These are phyloP conservation scores for Staphylotrichum tortipilum DNA, from an alignment of 495 filamentous ascomycete species.

Conservation along the genomic window DNA sequence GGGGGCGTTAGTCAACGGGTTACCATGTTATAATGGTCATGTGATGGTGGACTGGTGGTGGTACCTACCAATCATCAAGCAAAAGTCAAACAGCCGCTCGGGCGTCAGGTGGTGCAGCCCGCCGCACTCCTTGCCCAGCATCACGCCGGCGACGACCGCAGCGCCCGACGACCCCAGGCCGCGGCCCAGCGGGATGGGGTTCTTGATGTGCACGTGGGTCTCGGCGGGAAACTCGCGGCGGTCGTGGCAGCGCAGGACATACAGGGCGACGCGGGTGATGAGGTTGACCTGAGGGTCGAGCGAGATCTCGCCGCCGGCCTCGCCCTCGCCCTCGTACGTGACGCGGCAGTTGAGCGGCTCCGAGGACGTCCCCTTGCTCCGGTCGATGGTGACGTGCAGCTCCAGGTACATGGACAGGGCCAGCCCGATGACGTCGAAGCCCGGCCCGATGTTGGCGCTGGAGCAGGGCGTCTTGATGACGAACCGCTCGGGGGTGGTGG, in stretches of 20 bases:
- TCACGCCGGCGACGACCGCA: slow-evolving; percentile 87
- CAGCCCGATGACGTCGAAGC: slow-evolving; percentile 94
- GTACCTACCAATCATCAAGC: slow-evolving; percentile 72
- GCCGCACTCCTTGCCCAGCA: slow-evolving; percentile 83
- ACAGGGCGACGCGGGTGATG: slow-evolving; percentile 82
- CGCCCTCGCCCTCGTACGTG: slow-evolving; percentile 77
- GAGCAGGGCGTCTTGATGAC: slow-evolving; percentile 70
- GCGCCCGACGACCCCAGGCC: slow-evolving; percentile 89
- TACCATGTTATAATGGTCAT: too few species aligned
- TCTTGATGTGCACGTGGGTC: slow-evolving; percentile 87
- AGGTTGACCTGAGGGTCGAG: slow-evolving; percentile 75
- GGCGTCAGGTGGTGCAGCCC: slow-evolving; percentile 65
- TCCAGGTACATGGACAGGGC: slow-evolving; percentile 87
- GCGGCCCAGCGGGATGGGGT: slow-evolving; percentile 83
- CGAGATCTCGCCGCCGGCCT: slow-evolving; percentile 63
- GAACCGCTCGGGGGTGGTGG: slow-evolving; percentile 38
- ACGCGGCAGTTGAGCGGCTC: slow-evolving; percentile 75
- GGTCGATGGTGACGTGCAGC: slow-evolving; percentile 63
- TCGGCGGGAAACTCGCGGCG: slow-evolving; percentile 69
- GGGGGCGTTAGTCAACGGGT: too few species aligned
- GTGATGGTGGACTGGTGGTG: background rate
- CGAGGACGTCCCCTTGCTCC: slow-evolving; percentile 39
- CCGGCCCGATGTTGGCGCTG: slow-evolving; percentile 90
- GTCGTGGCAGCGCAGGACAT: slow-evolving; percentile 85
- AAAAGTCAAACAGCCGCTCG: slow-evolving; percentile 84